These are phyloP conservation scores for Amaranthus palmeri DNA, from an alignment of 148 eudicot genomes.

Conservation along the genomic window DNA sequence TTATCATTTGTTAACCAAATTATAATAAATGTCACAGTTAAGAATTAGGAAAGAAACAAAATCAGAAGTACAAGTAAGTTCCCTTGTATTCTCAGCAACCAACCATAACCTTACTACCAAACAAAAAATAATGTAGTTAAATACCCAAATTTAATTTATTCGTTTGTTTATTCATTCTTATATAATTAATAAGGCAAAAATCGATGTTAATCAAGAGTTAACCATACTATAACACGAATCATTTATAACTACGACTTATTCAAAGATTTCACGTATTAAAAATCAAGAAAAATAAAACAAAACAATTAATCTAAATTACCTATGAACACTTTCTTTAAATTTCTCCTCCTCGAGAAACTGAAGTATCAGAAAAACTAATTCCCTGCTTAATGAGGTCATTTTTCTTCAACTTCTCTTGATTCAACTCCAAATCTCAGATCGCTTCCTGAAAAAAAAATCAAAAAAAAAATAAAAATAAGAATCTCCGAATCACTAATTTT, in stretches of 20 bases:
- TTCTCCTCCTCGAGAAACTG: slow-evolving; percentile 98
- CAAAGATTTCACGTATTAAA: neutral
- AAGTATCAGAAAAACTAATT: slow-evolving; percentile 81
- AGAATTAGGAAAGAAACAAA: neutral
- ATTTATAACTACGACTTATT: slow-evolving; percentile 9
- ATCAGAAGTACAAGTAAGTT: slow-evolving; percentile 1
- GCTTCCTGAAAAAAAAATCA: slow-evolving; percentile 5
- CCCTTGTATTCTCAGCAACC: slow-evolving; percentile 14
- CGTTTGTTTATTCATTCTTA: neutral
- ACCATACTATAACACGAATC: slow-evolving; percentile 20
- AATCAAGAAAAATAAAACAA: slow-evolving; percentile 9
- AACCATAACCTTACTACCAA: slow-evolving; percentile 9
- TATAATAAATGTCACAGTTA: neutral
- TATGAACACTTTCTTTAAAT: slow-evolving; percentile 80
- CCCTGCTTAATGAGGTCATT: slow-evolving; percentile 88
- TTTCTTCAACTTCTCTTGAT: slow-evolving; percentile 11
- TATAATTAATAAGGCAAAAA: neutral
- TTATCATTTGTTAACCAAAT: neutral
- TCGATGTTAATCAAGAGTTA: slow-evolving; percentile 17
- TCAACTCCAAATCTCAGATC: slow-evolving; percentile 33
- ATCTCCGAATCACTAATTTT: neutral
- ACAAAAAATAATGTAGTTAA: neutral
- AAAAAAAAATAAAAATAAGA: neutral
- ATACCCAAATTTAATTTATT: neutral
- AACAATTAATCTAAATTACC: slow-evolving; percentile 31